These are phyloP conservation scores for Dioscorea dumetorum DNA, from an alignment of 106 monocot species.

Conservation along the genomic window DNA sequence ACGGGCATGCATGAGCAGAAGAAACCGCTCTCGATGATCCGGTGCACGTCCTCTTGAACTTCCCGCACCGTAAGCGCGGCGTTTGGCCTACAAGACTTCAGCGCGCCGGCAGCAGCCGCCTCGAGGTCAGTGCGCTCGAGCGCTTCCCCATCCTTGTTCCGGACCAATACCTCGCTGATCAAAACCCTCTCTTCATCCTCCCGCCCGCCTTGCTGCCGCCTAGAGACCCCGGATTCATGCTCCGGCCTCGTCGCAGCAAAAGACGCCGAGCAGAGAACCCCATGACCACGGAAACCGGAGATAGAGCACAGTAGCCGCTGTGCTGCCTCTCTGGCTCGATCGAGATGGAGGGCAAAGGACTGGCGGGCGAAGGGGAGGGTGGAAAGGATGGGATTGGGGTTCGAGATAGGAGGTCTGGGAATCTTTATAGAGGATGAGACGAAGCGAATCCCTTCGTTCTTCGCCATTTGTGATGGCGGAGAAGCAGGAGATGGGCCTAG, in stretches of 20 bases:
- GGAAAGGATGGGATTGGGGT: conserved; percentile 12
- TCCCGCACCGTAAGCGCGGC: conserved; percentile 81
- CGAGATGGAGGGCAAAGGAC: conserved; percentile 25
- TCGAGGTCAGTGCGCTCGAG: conserved; percentile 76
- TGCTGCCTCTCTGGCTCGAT: conserved; percentile 27
- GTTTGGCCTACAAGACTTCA: conserved; percentile 68
- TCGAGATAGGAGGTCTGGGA: conserved; percentile 12
- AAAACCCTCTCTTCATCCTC: conserved; percentile 79
- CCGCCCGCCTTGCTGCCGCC: conserved; percentile 22
- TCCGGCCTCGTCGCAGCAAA: conserved; percentile 6
- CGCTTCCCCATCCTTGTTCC: conserved; percentile 87
- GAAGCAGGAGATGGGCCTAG: neutral
- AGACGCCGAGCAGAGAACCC: conserved; percentile 16
- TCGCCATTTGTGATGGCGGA: neutral
- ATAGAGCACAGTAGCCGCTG: conserved; percentile 8
- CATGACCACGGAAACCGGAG: neutral
- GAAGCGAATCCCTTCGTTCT: conserved; percentile 34
- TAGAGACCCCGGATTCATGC: conserved; percentile 9
- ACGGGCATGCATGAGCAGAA: conserved; percentile 91
- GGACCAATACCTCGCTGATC: conserved; percentile 85
- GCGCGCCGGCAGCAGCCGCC: conserved; percentile 51
- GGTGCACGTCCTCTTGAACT: conserved; percentile 91
- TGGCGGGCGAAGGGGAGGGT: conserved; percentile 51
- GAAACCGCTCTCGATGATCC: conserved; percentile 73
- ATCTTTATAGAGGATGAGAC: conserved; percentile 52